These are phyloP conservation scores for Blastobotrys ciferrii DNA, from an alignment of 1,139 yeast genomes.

Conservation along the genomic window DNA sequence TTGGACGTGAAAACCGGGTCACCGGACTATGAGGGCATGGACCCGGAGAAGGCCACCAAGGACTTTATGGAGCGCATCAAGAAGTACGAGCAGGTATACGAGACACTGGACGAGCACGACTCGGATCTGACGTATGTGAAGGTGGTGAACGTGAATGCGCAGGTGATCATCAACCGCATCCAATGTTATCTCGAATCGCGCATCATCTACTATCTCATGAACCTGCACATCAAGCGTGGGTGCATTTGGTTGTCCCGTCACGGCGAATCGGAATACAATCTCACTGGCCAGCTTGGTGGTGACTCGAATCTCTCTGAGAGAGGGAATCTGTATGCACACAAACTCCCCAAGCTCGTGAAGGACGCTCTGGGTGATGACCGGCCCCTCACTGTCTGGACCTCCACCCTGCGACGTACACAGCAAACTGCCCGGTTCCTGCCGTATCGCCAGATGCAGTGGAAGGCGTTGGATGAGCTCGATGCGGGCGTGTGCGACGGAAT, in stretches of 20 bases:
- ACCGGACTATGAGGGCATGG: constrained; percentile 77
- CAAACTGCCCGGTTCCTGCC: constrained; percentile 87
- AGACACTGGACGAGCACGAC: constrained; percentile 57
- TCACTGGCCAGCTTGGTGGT: constrained; percentile 95
- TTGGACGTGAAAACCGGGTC: constrained; percentile 82
- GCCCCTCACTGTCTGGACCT: constrained; percentile 91
- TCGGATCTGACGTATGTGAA: constrained; percentile 77
- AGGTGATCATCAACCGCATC: constrained; percentile 81
- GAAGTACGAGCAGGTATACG: constrained; percentile 70
- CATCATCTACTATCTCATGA: constrained; percentile 94
- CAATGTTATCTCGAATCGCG: constrained; percentile 88
- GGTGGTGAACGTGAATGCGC: constrained; percentile 81
- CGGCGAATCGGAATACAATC: constrained; percentile 89
- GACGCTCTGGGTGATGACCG: constrained; percentile 71
- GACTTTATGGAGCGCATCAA: constrained; percentile 75
- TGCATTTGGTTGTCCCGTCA: constrained; percentile 92
- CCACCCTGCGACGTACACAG: constrained; percentile 87
- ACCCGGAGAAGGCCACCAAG: constrained; percentile 65
- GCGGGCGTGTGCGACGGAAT: constrained; percentile 98
- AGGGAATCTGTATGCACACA: constrained; percentile 81
- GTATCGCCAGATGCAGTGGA: constrained; percentile 86
- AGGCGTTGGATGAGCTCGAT: constrained; percentile 93
- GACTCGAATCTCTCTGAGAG: constrained; percentile 85
- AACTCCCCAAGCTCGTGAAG: constrained; percentile 73
- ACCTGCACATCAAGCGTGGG: constrained; percentile 87